Conservation (phyloP, 192 early-diverging fungal species). For the Coemansia sp. region DNA sequence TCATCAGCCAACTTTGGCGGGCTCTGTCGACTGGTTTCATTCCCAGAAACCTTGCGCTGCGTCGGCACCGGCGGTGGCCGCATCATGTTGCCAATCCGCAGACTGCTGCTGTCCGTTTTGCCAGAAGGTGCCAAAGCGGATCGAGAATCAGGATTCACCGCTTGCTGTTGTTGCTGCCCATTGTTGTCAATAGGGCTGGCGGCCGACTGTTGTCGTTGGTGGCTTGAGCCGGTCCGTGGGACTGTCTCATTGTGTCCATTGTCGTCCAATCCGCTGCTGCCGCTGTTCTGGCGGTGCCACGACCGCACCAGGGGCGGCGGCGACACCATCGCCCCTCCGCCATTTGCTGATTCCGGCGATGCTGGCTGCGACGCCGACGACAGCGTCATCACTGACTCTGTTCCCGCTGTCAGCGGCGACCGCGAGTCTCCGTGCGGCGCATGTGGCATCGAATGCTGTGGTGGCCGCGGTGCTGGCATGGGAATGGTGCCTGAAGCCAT, state of each 20-base stretch:
- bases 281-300: conserved; percentile 12
- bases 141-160: conserved; percentile 5
- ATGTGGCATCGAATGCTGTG: background rate
- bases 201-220: conserved; percentile 9
- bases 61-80: conserved; percentile 15
- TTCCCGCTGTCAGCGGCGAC: conserved; percentile 5
- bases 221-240: conserved; percentile 12
- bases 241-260: conserved; percentile 4
- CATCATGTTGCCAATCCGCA: conserved; percentile 43
- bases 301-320: conserved; percentile 17
- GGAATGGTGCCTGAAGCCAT: conserved; percentile 10
- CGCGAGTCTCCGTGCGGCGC: background rate
- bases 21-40: conserved; percentile 15
- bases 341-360: conserved; percentile 4
- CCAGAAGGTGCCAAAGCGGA: background rate
- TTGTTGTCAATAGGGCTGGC: conserved; percentile 14
- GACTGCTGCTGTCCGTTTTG: conserved; percentile 11
- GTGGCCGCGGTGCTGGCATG: background rate
- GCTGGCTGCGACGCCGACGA: conserved; percentile 17
- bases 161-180: conserved; percentile 6
- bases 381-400: conserved; percentile 17
- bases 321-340: conserved; percentile 2
- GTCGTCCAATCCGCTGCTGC: conserved; percentile 6
- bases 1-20: conserved; percentile 14
- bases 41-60: conserved; percentile 9